Evolutionary conservation across 495 filamentous ascomycete species (phyloP).

Genomic region (Baudoinia panamericana): DNA sequence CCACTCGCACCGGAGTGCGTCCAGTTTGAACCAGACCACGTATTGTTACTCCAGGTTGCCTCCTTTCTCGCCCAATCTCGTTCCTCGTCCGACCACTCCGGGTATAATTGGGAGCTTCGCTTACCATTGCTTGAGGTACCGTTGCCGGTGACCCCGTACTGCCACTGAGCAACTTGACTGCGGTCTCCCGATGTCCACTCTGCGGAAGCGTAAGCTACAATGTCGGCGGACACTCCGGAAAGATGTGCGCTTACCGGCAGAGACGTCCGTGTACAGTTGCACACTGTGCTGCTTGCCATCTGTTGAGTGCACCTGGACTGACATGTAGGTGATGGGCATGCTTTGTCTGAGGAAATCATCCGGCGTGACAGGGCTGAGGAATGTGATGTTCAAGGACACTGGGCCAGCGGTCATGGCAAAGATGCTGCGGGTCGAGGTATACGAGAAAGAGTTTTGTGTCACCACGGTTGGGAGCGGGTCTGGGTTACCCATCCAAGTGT

Average conservation of each 20-base stretch:
- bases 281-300: constrained; percentile 44
- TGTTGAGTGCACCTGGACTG: constrained; percentile 39
- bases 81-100: no score
- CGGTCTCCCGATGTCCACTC: constrained; percentile 48
- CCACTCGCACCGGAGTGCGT: no score
- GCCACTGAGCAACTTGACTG: constrained; percentile 39
- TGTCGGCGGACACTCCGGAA: neutral
- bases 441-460: constrained; percentile 41
- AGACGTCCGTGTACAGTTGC: constrained; percentile 47
- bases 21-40: no score
- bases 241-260: constrained; percentile 37
- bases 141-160: constrained; percentile 34
- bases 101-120: no score
- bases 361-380: constrained; percentile 46
- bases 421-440: constrained; percentile 46
- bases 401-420: constrained; percentile 39
- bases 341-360: constrained; percentile 43
- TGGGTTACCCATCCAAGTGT: constrained; percentile 44
- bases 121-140: neutral
- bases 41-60: no score
- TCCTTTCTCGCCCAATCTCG: no score
- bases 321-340: constrained; percentile 43
- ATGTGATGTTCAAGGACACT: constrained; percentile 43
- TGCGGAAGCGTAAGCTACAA: constrained; percentile 23
- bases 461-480: constrained; percentile 29